Conservation (phyloP, 2,329 filamentous ascomycete genomes). For the Ophiocordyceps sinensis region DNA sequence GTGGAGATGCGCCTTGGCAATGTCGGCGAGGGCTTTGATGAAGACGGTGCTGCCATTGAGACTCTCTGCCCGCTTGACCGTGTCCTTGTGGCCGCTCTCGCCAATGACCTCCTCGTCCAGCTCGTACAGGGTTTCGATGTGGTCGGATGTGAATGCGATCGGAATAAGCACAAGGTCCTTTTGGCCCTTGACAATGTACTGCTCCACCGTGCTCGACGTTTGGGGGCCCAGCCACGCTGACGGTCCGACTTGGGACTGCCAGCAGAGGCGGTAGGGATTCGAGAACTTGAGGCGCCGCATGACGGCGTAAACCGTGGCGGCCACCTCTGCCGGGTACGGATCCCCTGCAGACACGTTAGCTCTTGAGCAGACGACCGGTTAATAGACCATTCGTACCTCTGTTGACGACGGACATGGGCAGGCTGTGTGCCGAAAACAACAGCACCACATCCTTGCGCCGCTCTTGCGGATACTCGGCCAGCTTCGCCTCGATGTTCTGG, state of each 20-base stretch:
- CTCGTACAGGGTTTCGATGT: conserved; percentile 94
- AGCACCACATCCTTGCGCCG: conserved; percentile 68
- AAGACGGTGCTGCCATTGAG: conserved; percentile 85
- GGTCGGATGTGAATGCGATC: conserved; percentile 96
- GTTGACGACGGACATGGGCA: conserved; percentile 97
- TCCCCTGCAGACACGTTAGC: conserved; percentile 47
- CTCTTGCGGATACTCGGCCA: conserved; percentile 73
- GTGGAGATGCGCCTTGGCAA: conserved; percentile 67
- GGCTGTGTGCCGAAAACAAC: conserved; percentile 86
- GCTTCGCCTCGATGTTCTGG: conserved; percentile 74
- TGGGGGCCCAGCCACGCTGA: conserved; percentile 92
- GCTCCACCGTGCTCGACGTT: conserved; percentile 73
- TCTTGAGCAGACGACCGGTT: background rate
- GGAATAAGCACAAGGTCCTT: conserved; percentile 85
- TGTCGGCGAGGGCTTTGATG: conserved; percentile 75
- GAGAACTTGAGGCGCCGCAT: conserved; percentile 79
- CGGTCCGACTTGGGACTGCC: conserved; percentile 96
- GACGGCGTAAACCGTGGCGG: conserved; percentile 91
- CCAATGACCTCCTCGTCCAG: conserved; percentile 90
- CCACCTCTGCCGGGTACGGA: conserved; percentile 89
- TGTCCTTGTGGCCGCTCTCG: conserved; percentile 62
- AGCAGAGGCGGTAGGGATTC: conserved; percentile 86
- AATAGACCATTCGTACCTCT: conserved; percentile 37
- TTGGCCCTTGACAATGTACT: conserved; percentile 82
- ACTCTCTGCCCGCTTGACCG: conserved; percentile 80